phyloP scores from a whole-genome alignment of 202 grass and related monocot genomes.

The Brachypodium distachyon region DNA sequence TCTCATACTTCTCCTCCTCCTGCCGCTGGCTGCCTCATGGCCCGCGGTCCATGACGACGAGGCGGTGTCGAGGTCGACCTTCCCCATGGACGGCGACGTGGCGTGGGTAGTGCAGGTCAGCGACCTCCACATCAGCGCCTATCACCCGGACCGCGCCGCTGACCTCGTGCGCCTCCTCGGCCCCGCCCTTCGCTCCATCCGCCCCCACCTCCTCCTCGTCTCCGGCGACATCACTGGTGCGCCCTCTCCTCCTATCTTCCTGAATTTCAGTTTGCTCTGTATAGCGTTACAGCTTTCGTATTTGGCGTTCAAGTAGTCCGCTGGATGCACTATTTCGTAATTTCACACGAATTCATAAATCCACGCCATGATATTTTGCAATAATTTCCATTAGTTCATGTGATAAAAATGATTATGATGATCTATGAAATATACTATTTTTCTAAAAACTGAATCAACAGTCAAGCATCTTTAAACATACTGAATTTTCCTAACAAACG shows the following conservation, averaged over 20 bases:
- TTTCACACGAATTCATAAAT: neutral
- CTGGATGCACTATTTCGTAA: neutral
- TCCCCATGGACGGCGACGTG: constrained; percentile 68
- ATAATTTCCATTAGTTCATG: neutral
- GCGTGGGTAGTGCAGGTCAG: constrained; percentile 78
- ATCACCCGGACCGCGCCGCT: constrained; percentile 44
- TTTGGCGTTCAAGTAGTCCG: neutral
- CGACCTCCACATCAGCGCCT: constrained; percentile 71
- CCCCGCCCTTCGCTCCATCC: constrained; percentile 44
- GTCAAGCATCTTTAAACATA: neutral
- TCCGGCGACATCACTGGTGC: constrained; percentile 80
- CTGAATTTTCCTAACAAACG: neutral
- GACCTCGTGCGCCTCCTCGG: constrained; percentile 51
- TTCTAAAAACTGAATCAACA: neutral
- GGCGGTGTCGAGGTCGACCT: constrained; percentile 42
- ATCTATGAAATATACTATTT: neutral
- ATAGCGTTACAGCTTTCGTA: neutral
- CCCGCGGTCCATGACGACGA: constrained; percentile 9
- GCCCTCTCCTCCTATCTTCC: neutral
- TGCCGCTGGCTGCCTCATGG: neutral
- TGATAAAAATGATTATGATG: neutral
- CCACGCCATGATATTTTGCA: neutral
- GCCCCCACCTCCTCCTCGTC: constrained; percentile 61
- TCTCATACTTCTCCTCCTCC: neutral
- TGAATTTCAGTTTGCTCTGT: neutral